Percentiles rank a stretch among this genome's conserved stretches.
These are phyloP conservation scores for Zygoascus bituminiphila DNA, from an alignment of 805 yeast genomes.

Conservation along the genomic window DNA sequence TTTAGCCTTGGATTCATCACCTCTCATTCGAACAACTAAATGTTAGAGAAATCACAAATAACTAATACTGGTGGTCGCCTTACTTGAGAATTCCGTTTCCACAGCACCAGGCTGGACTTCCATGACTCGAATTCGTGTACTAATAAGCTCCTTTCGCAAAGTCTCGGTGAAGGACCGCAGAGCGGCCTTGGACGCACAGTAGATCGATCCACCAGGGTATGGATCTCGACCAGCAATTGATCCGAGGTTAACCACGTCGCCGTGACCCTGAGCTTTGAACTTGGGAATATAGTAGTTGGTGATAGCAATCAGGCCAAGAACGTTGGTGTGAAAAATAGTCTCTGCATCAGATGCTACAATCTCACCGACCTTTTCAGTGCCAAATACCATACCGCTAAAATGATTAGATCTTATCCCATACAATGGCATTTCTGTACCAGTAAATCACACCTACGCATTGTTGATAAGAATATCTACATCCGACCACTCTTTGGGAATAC, in stretches of 20 bases:
- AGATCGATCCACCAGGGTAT: slow-evolving; percentile 63
- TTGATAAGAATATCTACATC: slow-evolving; percentile 54
- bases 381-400: slow-evolving; percentile 51
- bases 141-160: slow-evolving; percentile 64
- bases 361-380: slow-evolving; percentile 66
- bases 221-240: slow-evolving; percentile 66
- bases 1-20: slow-evolving; percentile 53
- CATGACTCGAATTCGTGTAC: slow-evolving; percentile 60
- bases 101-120: slow-evolving; percentile 76
- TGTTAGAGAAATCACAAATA: slow-evolving; percentile 4
- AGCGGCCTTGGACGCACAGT: slow-evolving; percentile 63
- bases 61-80: no score
- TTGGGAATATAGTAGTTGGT: slow-evolving; percentile 73
- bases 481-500: slow-evolving; percentile 46
- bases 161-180: slow-evolving; percentile 48
- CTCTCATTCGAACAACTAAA: slow-evolving; percentile 47
- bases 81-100: slow-evolving; percentile 61
- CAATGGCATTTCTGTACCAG: no score
- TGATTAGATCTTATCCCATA: neutral
- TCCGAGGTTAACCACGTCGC: slow-evolving; percentile 57
- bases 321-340: slow-evolving; percentile 80
- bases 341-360: slow-evolving; percentile 56
- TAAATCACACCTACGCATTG: slow-evolving; percentile 40
- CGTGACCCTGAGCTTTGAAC: slow-evolving; percentile 57
- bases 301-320: slow-evolving; percentile 71